Base-by-base conservation (phyloP, 208 protist genomes). In the Acanthamoeba culbertsoni region DNA sequence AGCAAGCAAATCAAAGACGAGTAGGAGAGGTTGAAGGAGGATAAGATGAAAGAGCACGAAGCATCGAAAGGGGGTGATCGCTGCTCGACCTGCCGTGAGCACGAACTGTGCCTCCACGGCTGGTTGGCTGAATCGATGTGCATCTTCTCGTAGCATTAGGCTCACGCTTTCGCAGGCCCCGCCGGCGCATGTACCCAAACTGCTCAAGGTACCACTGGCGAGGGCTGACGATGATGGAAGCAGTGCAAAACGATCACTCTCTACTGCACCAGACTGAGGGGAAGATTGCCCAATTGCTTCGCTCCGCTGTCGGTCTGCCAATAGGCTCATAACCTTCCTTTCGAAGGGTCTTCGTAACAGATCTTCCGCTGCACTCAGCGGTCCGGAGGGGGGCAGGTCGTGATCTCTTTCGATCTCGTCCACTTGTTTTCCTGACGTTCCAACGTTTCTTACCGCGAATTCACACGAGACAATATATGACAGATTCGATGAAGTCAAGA, bases 1-100 rank as follows among this genome's bases (percentile, higher is more conserved):
- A 26, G 68, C 35, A 46, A 77, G 68, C 37, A 77, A 8, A 23
- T 77, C 68, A 40, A 77, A 40, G 14, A 77, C 18, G 68, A 77
- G 68, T 18, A 77, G 37, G 20, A 77, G 68, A 23, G 68, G 68
- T 40, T 77, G 68, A 6, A 77, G 68, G 68, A 77, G 68, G 4
- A 77, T 23, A 20, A 77, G 68, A 20, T 77, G 68, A 40, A 77
- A 77, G 68, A 77, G 68, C 68, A 77, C 68, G 40, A 77, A 77
- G 68, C 68, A 77, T 10, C 68, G 68, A 28, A 77, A 77, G 37
- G 68, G 68, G 5, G 68, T 46, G 37, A 77, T 18, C 33, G 37
- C 68, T 20, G 68, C 68, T 26, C 68, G 68, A 42, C 68, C 68
- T 8, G 68, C 68, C 3, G 68, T n/a, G 20, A 77, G 68, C 68